Conservation (phyloP, 2,329 filamentous ascomycete genomes). For the Ceratocystis alfenasii region DNA sequence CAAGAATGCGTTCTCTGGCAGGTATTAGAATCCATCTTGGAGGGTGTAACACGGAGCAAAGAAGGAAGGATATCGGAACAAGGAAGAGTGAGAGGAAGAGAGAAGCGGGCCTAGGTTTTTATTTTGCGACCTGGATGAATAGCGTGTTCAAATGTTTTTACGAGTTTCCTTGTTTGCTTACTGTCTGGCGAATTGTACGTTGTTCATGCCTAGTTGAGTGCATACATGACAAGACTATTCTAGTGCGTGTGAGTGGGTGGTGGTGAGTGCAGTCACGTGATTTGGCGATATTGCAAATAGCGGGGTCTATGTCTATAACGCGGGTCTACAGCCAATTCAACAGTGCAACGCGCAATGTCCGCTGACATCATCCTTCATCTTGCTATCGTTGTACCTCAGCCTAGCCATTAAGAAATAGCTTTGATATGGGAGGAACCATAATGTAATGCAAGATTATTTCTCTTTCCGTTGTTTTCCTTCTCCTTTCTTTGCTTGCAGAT, state of each 20-base stretch:
- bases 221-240: too few relatives aligned
- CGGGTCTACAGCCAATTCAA: not conserved
- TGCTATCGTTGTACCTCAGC: not conserved
- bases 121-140: not conserved
- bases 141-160: not conserved
- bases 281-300: not conserved
- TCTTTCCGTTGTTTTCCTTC: not conserved
- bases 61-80: not conserved
- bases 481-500: not conserved
- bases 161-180: not conserved
- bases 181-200: too few relatives aligned
- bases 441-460: not conserved
- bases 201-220: too few relatives aligned
- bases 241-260: not conserved
- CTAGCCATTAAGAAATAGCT: not conserved
- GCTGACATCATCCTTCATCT: not conserved
- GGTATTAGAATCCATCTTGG: not conserved
- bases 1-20: conserved; percentile 42
- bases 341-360: not conserved
- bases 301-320: not conserved
- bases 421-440: not conserved
- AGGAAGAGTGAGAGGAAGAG: not conserved
- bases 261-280: not conserved
- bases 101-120: not conserved
- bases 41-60: not conserved